A percentile compares a stretch with the other conserved stretches of the same genome.
phyloP scores from a whole-genome alignment of 179 eudicot genomes.

The Silene coronaria region DNA sequence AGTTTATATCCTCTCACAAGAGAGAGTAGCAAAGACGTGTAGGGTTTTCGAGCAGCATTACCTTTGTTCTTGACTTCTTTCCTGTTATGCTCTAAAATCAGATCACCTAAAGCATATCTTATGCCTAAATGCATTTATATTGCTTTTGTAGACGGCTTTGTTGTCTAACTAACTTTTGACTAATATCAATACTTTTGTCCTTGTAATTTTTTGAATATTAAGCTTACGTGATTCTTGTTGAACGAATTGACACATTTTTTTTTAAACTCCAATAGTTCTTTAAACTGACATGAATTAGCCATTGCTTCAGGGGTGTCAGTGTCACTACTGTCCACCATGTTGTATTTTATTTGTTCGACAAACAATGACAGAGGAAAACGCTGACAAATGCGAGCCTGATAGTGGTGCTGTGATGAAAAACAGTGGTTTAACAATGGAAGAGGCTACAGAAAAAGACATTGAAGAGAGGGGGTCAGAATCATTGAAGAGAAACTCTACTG shows the following conservation, averaged over 20 bases:
- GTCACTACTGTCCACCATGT: not conserved
- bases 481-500: slow-evolving; percentile 21
- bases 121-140: not conserved
- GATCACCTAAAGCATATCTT: not conserved
- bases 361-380: slow-evolving; percentile 27
- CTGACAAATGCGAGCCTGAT: slow-evolving; percentile 11
- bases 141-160: not conserved
- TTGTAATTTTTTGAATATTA: not conserved
- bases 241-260: too few species aligned
- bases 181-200: not conserved
- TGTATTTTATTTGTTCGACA: slow-evolving; percentile 1
- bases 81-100: not conserved
- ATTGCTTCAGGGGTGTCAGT: slow-evolving; percentile 16
- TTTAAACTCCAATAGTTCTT: not conserved
- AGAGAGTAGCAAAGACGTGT: not conserved
- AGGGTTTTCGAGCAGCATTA: not conserved
- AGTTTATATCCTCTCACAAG: not conserved
- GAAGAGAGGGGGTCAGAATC: not conserved
- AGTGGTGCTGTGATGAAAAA: not conserved
- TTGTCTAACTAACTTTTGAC: not conserved
- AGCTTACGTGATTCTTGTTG: not conserved
- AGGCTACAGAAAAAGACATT: not conserved
- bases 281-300: not conserved
- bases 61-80: not conserved
- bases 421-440: not conserved